These are phyloP conservation scores for Chlorella vulgaris DNA, from an alignment of 139 green algal genomes.

Conservation along the genomic window DNA sequence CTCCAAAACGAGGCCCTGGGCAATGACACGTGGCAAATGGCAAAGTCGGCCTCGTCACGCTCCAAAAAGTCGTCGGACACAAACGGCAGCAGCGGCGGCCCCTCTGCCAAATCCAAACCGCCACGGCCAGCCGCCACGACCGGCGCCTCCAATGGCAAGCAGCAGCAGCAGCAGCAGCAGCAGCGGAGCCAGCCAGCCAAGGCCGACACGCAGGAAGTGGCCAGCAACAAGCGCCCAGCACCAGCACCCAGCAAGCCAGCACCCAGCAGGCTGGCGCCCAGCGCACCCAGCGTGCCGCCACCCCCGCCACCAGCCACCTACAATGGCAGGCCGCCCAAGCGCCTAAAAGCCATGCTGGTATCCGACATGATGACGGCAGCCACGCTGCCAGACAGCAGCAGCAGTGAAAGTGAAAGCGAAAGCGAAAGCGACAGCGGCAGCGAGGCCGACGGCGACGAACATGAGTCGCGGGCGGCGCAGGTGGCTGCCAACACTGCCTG, in stretches of 20 bases:
- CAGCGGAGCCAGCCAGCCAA: background rate
- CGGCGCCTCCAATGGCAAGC: background rate
- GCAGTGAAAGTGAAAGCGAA: background rate
- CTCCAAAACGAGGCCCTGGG: constrained; percentile 14
- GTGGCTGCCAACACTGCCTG: constrained; percentile 35
- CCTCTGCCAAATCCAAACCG: background rate
- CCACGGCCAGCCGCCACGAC: background rate
- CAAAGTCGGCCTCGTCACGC: background rate
- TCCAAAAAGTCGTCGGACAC: background rate
- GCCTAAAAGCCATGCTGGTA: constrained; percentile 4
- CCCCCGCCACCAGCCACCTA: background rate
- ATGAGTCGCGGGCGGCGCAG: background rate
- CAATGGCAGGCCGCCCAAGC: constrained; percentile 6
- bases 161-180: background rate
- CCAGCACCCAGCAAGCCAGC: background rate
- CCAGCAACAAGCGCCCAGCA: background rate
- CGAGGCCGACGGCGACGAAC: background rate
- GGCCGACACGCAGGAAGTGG: background rate
- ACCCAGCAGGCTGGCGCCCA: background rate
- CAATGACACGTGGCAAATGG: background rate
- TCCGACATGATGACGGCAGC: background rate
- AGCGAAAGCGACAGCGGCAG: background rate
- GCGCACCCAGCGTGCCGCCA: background rate
- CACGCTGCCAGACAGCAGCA: background rate
- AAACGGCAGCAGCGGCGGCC: background rate